Evolutionary conservation across 140 eudicot genomes (phyloP).

Genomic region (Flaveria floridana): DNA sequence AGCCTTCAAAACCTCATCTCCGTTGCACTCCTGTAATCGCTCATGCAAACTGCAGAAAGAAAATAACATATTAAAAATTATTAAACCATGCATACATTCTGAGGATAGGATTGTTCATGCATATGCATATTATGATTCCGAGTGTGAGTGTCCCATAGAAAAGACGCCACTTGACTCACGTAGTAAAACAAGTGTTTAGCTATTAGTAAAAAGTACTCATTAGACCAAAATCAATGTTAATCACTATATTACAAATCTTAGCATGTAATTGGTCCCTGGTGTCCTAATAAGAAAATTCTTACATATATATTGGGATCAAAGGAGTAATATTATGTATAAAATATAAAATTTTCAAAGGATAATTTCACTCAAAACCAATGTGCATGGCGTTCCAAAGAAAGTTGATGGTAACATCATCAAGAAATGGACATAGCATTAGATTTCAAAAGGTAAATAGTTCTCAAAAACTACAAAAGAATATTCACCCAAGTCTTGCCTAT

Average conservation of each 20-base stretch:
- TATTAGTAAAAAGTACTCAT: background rate
- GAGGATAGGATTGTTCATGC: conserved; percentile 3
- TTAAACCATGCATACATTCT: background rate
- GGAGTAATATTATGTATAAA: background rate
- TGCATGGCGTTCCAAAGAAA: background rate
- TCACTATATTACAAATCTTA: background rate
- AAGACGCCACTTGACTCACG: background rate
- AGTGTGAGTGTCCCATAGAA: background rate
- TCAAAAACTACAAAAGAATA: background rate
- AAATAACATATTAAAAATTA: background rate
- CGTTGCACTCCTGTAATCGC: conserved; percentile 91
- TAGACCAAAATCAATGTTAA: background rate
- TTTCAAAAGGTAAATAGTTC: background rate
- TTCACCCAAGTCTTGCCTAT: background rate
- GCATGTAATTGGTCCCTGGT: background rate
- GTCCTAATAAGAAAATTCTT: background rate
- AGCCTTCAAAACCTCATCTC: conserved; percentile 93
- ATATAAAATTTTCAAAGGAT: background rate
- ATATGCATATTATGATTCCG: background rate
- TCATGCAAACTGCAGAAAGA: conserved; percentile 68
- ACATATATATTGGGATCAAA: background rate
- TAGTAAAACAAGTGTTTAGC: background rate
- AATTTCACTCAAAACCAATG: background rate
- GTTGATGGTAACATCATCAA: background rate
- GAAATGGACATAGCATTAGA: background rate